phyloP scores from a whole-genome alignment of 2,329 filamentous ascomycete genomes.

The Gliomastix tumulicola region DNA sequence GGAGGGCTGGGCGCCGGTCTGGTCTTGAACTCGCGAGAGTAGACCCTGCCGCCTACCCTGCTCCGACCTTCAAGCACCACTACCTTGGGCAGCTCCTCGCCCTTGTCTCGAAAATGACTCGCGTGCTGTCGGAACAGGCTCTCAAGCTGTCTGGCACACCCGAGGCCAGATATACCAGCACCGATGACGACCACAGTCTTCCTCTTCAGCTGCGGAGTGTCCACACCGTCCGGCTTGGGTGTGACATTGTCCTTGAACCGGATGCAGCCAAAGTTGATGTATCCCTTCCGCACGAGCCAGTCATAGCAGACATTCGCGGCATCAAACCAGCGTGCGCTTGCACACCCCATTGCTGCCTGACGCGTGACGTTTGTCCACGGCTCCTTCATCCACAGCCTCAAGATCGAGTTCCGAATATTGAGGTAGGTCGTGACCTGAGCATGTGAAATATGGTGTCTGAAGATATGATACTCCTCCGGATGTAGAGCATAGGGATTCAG shows the following conservation, averaged over 20 bases:
- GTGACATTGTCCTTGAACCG: conserved; percentile 45
- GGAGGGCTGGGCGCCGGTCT: conserved; percentile 44
- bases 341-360: conserved; percentile 85
- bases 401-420: conserved; percentile 90
- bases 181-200: conserved; percentile 83
- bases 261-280: conserved; percentile 94
- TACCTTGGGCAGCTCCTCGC: conserved; percentile 65
- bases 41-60: conserved; percentile 86
- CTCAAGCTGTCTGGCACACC: conserved; percentile 86
- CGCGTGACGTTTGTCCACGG: conserved; percentile 74
- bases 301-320: conserved; percentile 83
- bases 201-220: conserved; percentile 38
- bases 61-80: conserved; percentile 80
- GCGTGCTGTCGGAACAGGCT: conserved; percentile 77
- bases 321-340: conserved; percentile 82
- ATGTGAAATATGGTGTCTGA: conserved; percentile 77
- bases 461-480: conserved; percentile 71
- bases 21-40: conserved; percentile 66
- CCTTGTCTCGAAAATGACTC: conserved; percentile 55
- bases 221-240: not conserved
- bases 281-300: conserved; percentile 85
- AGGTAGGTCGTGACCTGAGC: conserved; percentile 91
- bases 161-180: conserved; percentile 88
- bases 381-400: conserved; percentile 83
- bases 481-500: conserved; percentile 87